phyloP scores from a whole-genome alignment of 2,329 filamentous ascomycete species.

The Diaporthe vexans region DNA sequence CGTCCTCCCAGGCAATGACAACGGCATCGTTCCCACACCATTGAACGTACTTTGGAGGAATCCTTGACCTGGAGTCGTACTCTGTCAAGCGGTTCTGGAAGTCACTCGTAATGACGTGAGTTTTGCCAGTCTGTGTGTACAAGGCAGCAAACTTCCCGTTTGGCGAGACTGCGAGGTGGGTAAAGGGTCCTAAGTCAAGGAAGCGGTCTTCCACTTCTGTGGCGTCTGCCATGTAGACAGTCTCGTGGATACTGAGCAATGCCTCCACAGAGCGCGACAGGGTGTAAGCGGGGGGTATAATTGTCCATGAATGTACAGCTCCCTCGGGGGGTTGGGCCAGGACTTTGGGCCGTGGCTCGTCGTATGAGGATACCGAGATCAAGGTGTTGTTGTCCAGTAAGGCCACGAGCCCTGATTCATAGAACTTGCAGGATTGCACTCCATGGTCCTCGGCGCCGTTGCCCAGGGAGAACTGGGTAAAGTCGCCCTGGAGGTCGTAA shows the following conservation, averaged over 20 bases:
- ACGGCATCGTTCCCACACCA: slow-evolving; percentile 98
- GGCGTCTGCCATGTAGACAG: slow-evolving; percentile 88
- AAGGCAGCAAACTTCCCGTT: slow-evolving; percentile 91
- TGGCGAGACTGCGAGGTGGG: slow-evolving; percentile 90
- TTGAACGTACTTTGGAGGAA: slow-evolving; percentile 86
- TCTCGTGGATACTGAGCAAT: slow-evolving; percentile 85
- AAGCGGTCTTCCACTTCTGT: slow-evolving; percentile 92
- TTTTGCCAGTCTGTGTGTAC: slow-evolving; percentile 86
- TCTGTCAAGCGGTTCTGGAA: slow-evolving; percentile 94
- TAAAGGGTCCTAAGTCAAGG: slow-evolving; percentile 92
- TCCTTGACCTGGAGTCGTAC: slow-evolving; percentile 89
- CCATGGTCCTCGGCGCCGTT: slow-evolving; percentile 90
- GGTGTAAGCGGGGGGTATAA: slow-evolving; percentile 89
- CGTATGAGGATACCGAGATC: slow-evolving; percentile 88
- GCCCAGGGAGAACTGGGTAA: slow-evolving; percentile 92
- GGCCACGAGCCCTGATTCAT: slow-evolving; percentile 91
- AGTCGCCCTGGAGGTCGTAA: slow-evolving; percentile 92
- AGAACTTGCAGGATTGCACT: slow-evolving; percentile 92
- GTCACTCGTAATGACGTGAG: slow-evolving; percentile 95
- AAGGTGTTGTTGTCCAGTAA: slow-evolving; percentile 90
- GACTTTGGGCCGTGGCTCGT: slow-evolving; percentile 88
- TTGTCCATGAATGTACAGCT: slow-evolving; percentile 86
- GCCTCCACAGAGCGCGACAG: slow-evolving; percentile 95
- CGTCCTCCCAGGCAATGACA: slow-evolving; percentile 96
- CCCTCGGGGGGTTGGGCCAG: slow-evolving; percentile 84